These are phyloP conservation scores for Chrysochromulina parva DNA, from an alignment of 78 protist species.

Conservation along the genomic window DNA sequence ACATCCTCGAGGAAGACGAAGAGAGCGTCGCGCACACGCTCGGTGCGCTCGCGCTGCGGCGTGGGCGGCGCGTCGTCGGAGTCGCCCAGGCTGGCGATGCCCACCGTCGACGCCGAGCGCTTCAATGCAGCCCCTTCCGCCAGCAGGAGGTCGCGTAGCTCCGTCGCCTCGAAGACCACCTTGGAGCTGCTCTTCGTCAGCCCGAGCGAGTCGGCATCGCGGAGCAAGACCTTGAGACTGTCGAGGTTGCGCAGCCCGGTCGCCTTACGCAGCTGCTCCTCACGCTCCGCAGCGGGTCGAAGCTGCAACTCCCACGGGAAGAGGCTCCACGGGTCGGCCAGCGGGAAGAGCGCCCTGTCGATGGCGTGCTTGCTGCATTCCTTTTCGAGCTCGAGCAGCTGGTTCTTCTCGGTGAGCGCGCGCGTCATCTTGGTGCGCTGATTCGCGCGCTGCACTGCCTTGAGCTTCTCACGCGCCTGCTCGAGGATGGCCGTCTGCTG, in stretches of 20 bases:
- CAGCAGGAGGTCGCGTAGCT: background rate
- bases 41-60: background rate
- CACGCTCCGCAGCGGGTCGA: background rate
- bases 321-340: background rate
- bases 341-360: background rate
- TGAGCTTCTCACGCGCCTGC: background rate
- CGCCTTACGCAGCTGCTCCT: background rate
- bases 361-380: background rate
- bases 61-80: background rate
- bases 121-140: background rate
- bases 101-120: background rate
- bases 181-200: background rate
- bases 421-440: background rate
- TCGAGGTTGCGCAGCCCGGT: background rate
- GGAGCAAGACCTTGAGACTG: background rate
- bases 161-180: background rate
- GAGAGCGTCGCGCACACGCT: background rate
- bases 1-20: background rate
- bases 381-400: background rate
- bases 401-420: background rate
- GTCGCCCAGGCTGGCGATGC: no score
- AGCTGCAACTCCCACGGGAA: background rate
- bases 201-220: background rate
- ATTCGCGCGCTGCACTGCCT: background rate
- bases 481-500: background rate